Base-by-base conservation (phyloP, 2,329 filamentous ascomycete species). In the Biscogniauxia sp. region DNA sequence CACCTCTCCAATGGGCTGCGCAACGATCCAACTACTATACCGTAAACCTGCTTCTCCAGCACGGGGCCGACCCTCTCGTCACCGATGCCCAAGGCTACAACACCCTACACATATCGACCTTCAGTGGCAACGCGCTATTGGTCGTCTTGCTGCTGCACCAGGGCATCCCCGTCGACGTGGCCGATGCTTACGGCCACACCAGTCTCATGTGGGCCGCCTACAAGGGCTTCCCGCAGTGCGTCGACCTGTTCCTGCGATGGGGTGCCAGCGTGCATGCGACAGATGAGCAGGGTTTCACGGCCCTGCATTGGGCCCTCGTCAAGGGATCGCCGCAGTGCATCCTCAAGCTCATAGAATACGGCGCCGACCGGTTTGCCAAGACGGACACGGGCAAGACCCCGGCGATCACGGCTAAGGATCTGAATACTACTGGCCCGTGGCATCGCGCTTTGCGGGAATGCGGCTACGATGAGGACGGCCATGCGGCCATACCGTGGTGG, bases 141-240 rank as follows among this genome's bases (percentile, higher is more conserved):
- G 84, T 99, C 26, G 88, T 93, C 55, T 84, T 99, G 1, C 85
- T 99, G 7, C 84, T 99, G 23, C 95, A 99, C 78, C 93, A 97
- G 73, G 93, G 95, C 72, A 95, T 99, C 62, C 92, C 93, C 17
- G 92, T 99, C 63, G 95, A 99, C 73, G 90, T 95, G 5, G 83
- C 89, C 57, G 95, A 99, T 77, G 86, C 87, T 55, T 94, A 93
- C 73, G 92, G 93, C 5, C 96, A 99, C 76, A 98, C 95, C 0
- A 90, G 89, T 62, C 82, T 99, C 63, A 99, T 99, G 95, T 99
- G 95, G 95, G 92, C 95, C 19, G 94, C 94, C 17, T 99, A 99
- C 80, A 99, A 99, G 77, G 95, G 96, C 41, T 97, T 89, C 73
- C 92, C 94, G 0, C 88, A 90, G 53, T 96, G 92, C 69, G 94